Base-by-base conservation (phyloP, 805 yeast genomes). In the Cyberlindnera saturnus region DNA sequence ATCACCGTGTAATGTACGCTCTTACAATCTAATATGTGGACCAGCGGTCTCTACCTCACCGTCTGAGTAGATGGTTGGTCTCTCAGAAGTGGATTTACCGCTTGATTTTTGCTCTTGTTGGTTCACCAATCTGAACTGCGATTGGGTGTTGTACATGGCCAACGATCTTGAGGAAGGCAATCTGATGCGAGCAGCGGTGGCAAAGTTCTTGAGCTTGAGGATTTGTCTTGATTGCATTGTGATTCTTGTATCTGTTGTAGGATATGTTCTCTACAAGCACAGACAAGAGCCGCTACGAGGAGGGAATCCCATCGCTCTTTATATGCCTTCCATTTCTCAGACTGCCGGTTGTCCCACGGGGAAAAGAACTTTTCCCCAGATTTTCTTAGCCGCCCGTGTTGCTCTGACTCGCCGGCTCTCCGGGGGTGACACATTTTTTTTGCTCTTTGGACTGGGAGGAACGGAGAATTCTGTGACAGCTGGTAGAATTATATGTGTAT, bases 31-130 rank as follows among this genome's bases (percentile, higher is more conserved):
- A 41, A 51, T 52, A 33, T 48, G 47, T 23, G 62, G 62, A 41
- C 59, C 59, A 20, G 59, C 61, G 32, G 61, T 58, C 43, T 58
- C 62, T 39, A 58, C 59, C 48, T 58, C 61, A 26, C 57, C 61
- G 29, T 57, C 62, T 28, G 60, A 55, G 45, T 54, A 58, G 40
- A 58, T 50, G 13, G 59, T 56, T 44, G 60, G 62, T 36, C 54
- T 46, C 38, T 46, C 46, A 6, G 42, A 15, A 7, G 51, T 36
- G 19, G 40, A 19, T 13, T 46, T 38, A 14, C 51, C 40, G 14
- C 46, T 17, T 3, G 50, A 37, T 10, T 40, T 13, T 36, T 38
- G 18, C 45, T 37, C 36, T 32, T 38, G 36, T 38, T 16, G 17
- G 49, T 57, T 56, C 38, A 52, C 45, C 36, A 57, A 31, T 32